Evolutionary conservation across 768 basidiomycete genomes (phyloP).

Genomic region (Mycena polygramma): DNA sequence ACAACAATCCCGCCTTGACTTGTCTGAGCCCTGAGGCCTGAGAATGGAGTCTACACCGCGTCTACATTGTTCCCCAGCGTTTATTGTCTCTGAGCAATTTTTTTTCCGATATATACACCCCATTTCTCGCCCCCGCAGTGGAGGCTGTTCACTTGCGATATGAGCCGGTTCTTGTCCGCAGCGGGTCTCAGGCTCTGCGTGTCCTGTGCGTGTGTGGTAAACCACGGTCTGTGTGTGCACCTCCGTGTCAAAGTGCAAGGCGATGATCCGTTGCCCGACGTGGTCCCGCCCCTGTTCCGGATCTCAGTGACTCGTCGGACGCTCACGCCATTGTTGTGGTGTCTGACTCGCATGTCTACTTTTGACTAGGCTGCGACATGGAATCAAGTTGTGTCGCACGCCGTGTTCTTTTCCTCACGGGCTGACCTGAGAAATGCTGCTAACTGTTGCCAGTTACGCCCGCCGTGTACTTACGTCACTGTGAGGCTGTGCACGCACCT

Average conservation of each 20-base stretch:
- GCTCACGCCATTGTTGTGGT: constrained; percentile 9
- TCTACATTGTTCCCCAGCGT: not conserved
- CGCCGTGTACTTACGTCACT: not conserved
- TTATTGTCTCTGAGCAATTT: not conserved
- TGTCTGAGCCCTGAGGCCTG: no score
- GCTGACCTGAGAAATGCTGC: not conserved
- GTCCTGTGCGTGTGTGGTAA: constrained; percentile 28
- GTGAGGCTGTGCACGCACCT: not conserved
- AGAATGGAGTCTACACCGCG: not conserved
- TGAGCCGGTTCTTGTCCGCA: constrained; percentile 29
- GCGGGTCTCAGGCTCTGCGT: constrained; percentile 9
- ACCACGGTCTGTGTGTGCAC: not conserved
- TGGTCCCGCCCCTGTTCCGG: constrained; percentile 6
- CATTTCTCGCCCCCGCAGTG: not conserved
- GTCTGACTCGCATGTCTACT: constrained; percentile 8
- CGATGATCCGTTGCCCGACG: constrained; percentile 26
- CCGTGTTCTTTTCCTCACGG: not conserved
- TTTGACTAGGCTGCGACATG: not conserved
- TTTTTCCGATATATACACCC: not conserved
- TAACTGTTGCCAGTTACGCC: not conserved
- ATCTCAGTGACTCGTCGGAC: constrained; percentile 22
- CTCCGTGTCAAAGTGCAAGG: not conserved
- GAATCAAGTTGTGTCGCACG: constrained; percentile 13
- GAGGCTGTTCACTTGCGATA: constrained; percentile 21
- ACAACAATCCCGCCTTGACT: not conserved